Percentiles rank a stretch among this genome's conserved stretches.
Evolutionary conservation across 108 stramenopile species (phyloP).

Genomic region (Phaeodactylum tricornutum): DNA sequence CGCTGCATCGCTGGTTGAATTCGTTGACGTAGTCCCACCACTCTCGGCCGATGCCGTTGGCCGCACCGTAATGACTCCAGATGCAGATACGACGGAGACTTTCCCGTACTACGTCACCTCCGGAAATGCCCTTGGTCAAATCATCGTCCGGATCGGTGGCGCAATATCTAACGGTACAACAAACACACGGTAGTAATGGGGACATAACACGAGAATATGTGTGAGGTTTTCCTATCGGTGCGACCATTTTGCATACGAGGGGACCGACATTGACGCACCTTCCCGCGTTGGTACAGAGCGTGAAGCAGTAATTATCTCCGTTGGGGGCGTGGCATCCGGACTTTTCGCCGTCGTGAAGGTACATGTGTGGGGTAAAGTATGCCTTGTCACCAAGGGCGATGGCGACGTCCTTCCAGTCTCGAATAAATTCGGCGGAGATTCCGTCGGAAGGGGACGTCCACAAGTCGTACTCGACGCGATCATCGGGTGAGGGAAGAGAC

Average conservation of each 20-base stretch:
- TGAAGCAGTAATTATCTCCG: constrained; percentile 76
- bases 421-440: constrained; percentile 48
- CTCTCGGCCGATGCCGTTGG: constrained; percentile 55
- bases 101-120: constrained; percentile 85
- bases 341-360: constrained; percentile 64
- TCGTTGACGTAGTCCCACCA: constrained; percentile 88
- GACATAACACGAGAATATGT: too few species aligned
- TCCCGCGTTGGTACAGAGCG: constrained; percentile 90
- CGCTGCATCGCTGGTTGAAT: constrained; percentile 56
- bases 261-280: too few species aligned
- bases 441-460: constrained; percentile 79
- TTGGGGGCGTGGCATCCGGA: constrained; percentile 38
- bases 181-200: too few species aligned
- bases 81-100: constrained; percentile 82
- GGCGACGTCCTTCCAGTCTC: constrained; percentile 61
- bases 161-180: too few species aligned
- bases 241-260: too few species aligned
- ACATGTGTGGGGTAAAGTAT: constrained; percentile 81
- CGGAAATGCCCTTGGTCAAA: constrained; percentile 70
- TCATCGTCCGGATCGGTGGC: constrained; percentile 10
- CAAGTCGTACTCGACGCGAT: constrained; percentile 84
- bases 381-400: constrained; percentile 31
- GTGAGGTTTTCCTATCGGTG: too few species aligned
- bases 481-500: constrained; percentile 75
- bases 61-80: constrained; percentile 54